phyloP scores from a whole-genome alignment of 306 rosid species.

The Quercus variabilis region DNA sequence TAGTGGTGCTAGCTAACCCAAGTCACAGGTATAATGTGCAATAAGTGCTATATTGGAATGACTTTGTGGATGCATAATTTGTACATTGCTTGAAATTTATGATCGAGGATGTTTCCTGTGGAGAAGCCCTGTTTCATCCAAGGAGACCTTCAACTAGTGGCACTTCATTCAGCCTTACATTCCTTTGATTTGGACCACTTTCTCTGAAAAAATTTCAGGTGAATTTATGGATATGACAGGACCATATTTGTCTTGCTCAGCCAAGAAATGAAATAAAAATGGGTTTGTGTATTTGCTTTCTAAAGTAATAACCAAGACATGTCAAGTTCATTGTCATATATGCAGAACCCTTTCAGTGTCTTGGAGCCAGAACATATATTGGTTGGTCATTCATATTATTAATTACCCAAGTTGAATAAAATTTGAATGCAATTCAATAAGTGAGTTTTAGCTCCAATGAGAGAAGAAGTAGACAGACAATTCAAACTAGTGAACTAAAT shows the following conservation, averaged over 20 bases:
- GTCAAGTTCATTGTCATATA: background rate
- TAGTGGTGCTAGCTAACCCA: background rate
- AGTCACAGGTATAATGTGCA: constrained; percentile 10
- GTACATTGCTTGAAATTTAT: constrained; percentile 16
- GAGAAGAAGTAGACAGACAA: too few species aligned
- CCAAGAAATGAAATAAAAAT: background rate
- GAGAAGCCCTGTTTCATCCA: constrained; percentile 53
- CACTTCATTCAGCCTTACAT: constrained; percentile 18
- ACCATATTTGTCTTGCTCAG: background rate
- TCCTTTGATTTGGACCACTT: constrained; percentile 16
- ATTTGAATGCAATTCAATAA: background rate
- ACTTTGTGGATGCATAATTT: constrained; percentile 9
- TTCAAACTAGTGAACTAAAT: too few species aligned
- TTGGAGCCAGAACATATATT: background rate
- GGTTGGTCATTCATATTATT: background rate
- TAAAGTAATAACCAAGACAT: background rate
- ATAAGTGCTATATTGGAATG: constrained; percentile 11
- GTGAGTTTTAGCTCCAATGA: too few species aligned
- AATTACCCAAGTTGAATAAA: background rate
- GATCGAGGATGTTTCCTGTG: constrained; percentile 42
- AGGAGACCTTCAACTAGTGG: constrained; percentile 44
- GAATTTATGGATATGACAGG: constrained; percentile 14
- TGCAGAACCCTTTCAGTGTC: background rate
- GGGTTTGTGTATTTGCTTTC: background rate
- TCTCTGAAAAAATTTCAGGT: constrained; percentile 17